Base-by-base conservation (phyloP, 106 monocot genomes). In the Dendrobium chrysotoxum region DNA sequence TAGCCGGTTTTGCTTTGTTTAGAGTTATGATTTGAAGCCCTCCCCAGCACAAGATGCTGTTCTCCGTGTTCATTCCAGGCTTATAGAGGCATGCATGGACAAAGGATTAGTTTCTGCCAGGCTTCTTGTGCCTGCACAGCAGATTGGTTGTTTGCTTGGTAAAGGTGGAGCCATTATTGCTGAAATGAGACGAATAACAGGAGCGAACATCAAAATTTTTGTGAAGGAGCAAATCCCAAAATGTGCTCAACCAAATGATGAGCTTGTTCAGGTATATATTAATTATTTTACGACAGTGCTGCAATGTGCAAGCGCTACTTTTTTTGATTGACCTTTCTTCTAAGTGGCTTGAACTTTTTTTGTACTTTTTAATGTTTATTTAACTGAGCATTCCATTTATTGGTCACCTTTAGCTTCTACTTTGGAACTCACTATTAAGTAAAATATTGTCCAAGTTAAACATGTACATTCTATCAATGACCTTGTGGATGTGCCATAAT, bases 21-120 rank as follows among this genome's bases (percentile, higher is more conserved):
- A 95, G 95, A 95, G 79, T 83, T 79, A 86, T 38, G 95, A 95
- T 35, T 64, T 87, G 76, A 83, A 81, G 73, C 87, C 81, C 81
- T 95, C 95, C 77, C 90, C 87, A 67, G 88, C 92, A 39, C 95
- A 95, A 86, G 92, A 95, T 68, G 92, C 92, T 72, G 85, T 92
- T 66, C 85, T 92, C 71, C 89, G 87, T 73, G 83, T 95, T 21
- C 89, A 92, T 87, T 84, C 89, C 76, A 87, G 86, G 73, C 81
- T 92, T 80, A 28, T 75, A 57, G 92, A 90, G 78, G 77, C 79
- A 65, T 84, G 78, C 53, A 16, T 53, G 77, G 95, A 95, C 7
- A 90, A 87, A 83, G 88, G 89, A 28, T 55, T 82, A 53, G 82
- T 81, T 77, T 76, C 85, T 64, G 92, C 92, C 77, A 92, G 95